These are phyloP conservation scores for Lecanicillium sp. DNA, from an alignment of 2,329 filamentous ascomycete genomes.

Conservation along the genomic window DNA sequence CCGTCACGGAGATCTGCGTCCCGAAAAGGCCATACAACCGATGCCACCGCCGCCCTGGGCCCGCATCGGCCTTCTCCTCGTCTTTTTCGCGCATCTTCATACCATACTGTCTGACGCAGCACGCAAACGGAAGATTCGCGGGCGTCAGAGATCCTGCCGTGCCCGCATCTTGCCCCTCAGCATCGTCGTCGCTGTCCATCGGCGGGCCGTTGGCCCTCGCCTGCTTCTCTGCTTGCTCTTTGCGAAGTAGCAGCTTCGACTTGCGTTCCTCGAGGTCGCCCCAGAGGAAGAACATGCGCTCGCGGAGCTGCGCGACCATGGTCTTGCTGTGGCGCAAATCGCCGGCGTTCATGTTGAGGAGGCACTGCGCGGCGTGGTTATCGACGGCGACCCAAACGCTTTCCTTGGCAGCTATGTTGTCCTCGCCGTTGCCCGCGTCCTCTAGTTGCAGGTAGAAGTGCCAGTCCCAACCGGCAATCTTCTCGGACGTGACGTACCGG, in stretches of 20 bases:
- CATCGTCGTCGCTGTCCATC: slow-evolving; percentile 33
- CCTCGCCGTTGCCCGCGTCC: slow-evolving; percentile 44
- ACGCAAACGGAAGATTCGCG: slow-evolving; percentile 57
- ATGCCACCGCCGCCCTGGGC: slow-evolving; percentile 48
- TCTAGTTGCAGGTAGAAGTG: slow-evolving; percentile 74
- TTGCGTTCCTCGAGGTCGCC: slow-evolving; percentile 75
- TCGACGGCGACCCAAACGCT: slow-evolving; percentile 65
- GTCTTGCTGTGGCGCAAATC: slow-evolving; percentile 49
- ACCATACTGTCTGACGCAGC: slow-evolving; percentile 68
- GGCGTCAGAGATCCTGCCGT: slow-evolving; percentile 18
- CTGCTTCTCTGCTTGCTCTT: slow-evolving; percentile 17
- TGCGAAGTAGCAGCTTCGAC: slow-evolving; percentile 27
- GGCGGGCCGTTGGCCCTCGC: slow-evolving; percentile 28
- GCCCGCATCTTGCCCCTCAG: slow-evolving; percentile 4
- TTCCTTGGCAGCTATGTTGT: slow-evolving; percentile 31
- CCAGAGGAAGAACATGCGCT: slow-evolving; percentile 76
- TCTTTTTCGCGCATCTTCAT: slow-evolving; percentile 40
- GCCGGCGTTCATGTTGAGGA: slow-evolving; percentile 42
- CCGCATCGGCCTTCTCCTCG: slow-evolving; percentile 38
- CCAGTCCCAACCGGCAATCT: slow-evolving; percentile 63
- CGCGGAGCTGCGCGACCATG: slow-evolving; percentile 49
- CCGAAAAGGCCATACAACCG: slow-evolving; percentile 59
- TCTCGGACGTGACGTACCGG: slow-evolving; percentile 21
- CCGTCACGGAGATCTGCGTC: slow-evolving; percentile 3
- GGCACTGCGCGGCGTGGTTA: slow-evolving; percentile 44